Percentiles rank a stretch among this genome's conserved stretches.
Conservation (phyloP, 179 eudicot genomes). For the Camellia oleifera region DNA sequence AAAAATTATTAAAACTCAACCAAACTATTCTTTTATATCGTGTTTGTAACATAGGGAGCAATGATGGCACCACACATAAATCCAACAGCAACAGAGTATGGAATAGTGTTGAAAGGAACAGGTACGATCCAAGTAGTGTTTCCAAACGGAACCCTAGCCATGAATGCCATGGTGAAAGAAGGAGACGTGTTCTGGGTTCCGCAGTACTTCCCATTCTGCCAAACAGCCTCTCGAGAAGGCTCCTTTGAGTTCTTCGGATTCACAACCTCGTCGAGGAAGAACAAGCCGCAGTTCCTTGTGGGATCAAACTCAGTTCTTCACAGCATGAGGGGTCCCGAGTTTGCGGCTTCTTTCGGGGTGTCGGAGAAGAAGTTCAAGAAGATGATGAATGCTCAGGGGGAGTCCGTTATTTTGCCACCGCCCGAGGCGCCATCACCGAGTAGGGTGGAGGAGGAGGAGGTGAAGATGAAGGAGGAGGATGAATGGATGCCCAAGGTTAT, state of each 20-base stretch:
- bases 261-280: conserved; percentile 63
- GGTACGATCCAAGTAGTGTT: conserved; percentile 73
- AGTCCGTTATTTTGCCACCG: conserved; percentile 51
- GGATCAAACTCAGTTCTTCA: conserved; percentile 60
- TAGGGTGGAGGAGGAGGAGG: not conserved
- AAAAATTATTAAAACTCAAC: not conserved
- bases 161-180: conserved; percentile 58
- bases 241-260: conserved; percentile 87
- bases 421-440: conserved; percentile 24
- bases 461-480: not conserved
- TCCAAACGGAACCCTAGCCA: conserved; percentile 77
- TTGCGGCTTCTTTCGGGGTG: conserved; percentile 72
- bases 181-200: conserved; percentile 87
- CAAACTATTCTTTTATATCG: too few species aligned
- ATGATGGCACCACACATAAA: conserved; percentile 97
- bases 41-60: conserved; percentile 47
- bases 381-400: conserved; percentile 51
- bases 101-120: conserved; percentile 58
- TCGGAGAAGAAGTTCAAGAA: conserved; percentile 38
- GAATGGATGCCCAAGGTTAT: not conserved
- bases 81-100: conserved; percentile 79
- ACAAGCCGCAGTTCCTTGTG: conserved; percentile 77
- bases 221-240: conserved; percentile 70
- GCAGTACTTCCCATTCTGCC: conserved; percentile 87
- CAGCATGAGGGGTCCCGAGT: conserved; percentile 57